A percentile compares a stretch with the other conserved stretches of the same genome.
Conservation (phyloP, 2,329 filamentous ascomycete species). For the Pseudocercospora eumusae region DNA sequence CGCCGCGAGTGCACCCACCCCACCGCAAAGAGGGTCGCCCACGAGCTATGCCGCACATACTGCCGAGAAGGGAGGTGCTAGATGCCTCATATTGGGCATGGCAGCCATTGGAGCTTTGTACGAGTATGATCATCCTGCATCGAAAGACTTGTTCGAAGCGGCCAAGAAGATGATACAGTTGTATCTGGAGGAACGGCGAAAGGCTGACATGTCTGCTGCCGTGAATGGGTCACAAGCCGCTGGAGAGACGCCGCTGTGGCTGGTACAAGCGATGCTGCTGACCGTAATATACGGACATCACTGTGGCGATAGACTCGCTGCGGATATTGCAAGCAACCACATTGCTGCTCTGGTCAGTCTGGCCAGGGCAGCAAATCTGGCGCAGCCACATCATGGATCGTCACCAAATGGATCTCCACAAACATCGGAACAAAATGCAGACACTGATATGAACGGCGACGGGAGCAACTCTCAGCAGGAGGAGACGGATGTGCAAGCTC, state of each 20-base stretch:
- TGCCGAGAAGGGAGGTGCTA: constrained; percentile 70
- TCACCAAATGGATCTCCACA: constrained; percentile 21
- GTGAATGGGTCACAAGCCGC: constrained; percentile 48
- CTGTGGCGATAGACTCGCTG: constrained; percentile 85
- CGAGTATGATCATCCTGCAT: constrained; percentile 76
- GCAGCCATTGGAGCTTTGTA: constrained; percentile 85
- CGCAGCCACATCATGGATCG: constrained; percentile 47
- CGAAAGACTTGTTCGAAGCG: constrained; percentile 84
- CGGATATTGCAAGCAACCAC: constrained; percentile 89
- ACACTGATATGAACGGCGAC: constrained; percentile 54
- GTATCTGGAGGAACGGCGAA: constrained; percentile 87
- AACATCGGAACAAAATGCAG: constrained; percentile 39
- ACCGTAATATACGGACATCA: constrained; percentile 96
- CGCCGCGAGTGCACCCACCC: constrained; percentile 54
- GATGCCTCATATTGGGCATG: constrained; percentile 84
- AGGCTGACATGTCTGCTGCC: constrained; percentile 71
- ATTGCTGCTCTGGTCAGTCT: constrained; percentile 88
- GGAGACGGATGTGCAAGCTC: constrained; percentile 59
- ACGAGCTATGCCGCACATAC: constrained; percentile 55
- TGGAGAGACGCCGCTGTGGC: constrained; percentile 75
- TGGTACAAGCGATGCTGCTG: constrained; percentile 94
- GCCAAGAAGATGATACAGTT: constrained; percentile 94
- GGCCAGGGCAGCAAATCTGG: constrained; percentile 81
- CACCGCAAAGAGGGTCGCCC: constrained; percentile 41
- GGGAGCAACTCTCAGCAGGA: constrained; percentile 14